Percentiles rank a stretch among this genome's conserved stretches.
phyloP scores from a whole-genome alignment of 2,329 filamentous ascomycete genomes.

The Tolypocladium sp. region DNA sequence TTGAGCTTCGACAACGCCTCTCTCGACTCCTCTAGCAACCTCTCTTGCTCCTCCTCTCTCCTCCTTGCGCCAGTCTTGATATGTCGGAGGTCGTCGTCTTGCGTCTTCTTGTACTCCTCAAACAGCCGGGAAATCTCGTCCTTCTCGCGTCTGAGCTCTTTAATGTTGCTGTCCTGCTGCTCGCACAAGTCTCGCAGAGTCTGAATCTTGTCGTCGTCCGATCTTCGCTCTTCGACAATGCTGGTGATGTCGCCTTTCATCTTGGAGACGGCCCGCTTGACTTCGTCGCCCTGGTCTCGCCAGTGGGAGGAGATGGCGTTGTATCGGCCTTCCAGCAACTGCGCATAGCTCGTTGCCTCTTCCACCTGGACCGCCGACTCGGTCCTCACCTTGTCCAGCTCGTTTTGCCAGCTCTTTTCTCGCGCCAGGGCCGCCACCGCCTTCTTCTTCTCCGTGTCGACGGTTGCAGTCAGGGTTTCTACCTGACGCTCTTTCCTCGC shows the following conservation, averaged over 20 bases:
- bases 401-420: conserved; percentile 52
- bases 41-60: conserved; percentile 53
- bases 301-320: conserved; percentile 58
- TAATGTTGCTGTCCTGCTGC: conserved; percentile 62
- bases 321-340: conserved; percentile 62
- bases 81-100: conserved; percentile 49
- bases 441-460: conserved; percentile 56
- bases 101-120: conserved; percentile 54
- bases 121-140: conserved; percentile 51
- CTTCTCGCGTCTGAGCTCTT: conserved; percentile 51
- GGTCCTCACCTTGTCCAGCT: conserved; percentile 52
- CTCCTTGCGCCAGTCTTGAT: conserved; percentile 49
- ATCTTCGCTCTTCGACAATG: conserved; percentile 44
- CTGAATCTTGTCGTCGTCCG: conserved; percentile 54
- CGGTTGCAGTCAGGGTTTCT: conserved; percentile 53
- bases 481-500: conserved; percentile 67
- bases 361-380: conserved; percentile 56
- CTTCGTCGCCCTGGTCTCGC: conserved; percentile 56
- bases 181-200: conserved; percentile 61
- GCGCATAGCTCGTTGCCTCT: conserved; percentile 53
- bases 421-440: conserved; percentile 49
- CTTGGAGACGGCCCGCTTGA: conserved; percentile 40
- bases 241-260: conserved; percentile 44
- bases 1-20: conserved; percentile 58
- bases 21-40: conserved; percentile 47